Evolutionary conservation across 768 basidiomycete species (phyloP), one percentile per base, ranked within the genome.

Genomic region (Phanerochaete sordida): DNA sequence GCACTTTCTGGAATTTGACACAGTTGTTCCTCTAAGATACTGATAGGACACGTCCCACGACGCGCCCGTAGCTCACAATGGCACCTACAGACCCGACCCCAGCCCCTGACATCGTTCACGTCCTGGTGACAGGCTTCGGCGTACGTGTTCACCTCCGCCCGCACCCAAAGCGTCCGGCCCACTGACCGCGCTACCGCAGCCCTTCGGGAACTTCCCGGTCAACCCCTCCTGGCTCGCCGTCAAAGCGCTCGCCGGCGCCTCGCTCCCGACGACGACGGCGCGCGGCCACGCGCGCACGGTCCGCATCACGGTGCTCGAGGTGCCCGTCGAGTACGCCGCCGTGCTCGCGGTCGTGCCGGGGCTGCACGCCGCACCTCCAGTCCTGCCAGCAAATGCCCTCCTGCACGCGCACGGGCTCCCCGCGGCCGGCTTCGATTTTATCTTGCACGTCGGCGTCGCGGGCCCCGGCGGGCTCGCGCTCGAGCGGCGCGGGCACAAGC

Each of bases 181-280:
- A 12, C 23, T 53, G 12, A 47, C 2, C 19, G 12, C 15, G 24
- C 30, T 6, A 56, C 4, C 66, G 58, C 46, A 66, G 72, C 65
- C 65, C 21, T 70, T 64, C 33, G 44, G 51, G 23, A 66, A 62
- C 33, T 66, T 62, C 66, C 53, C 58, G 15, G 62, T 64, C 62
- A 90, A 90, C 66, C 88, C 88, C 1, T 89, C 88, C 23, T 90
- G 88, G 88, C 76, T 86, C 7, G 87, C 87, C 33, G 86, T 85
- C 12, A 74, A 81, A 61, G 77, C 83, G 11, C 75, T 90, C 23
- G 84, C 88, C 65, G 82, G 88, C 68, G 73, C 76, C 44, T 65
- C 82, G 59, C 72, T 88, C 27, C 73, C 9, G 65, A 73, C 26
- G 60, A 66, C 30, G 69, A 68, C 16, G 58, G 74, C 15, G 44